A percentile compares a stretch with the other conserved stretches of the same genome.
Evolutionary conservation across 2,329 filamentous ascomycete genomes (phyloP).

Genomic region (Calonectria honghensis): DNA sequence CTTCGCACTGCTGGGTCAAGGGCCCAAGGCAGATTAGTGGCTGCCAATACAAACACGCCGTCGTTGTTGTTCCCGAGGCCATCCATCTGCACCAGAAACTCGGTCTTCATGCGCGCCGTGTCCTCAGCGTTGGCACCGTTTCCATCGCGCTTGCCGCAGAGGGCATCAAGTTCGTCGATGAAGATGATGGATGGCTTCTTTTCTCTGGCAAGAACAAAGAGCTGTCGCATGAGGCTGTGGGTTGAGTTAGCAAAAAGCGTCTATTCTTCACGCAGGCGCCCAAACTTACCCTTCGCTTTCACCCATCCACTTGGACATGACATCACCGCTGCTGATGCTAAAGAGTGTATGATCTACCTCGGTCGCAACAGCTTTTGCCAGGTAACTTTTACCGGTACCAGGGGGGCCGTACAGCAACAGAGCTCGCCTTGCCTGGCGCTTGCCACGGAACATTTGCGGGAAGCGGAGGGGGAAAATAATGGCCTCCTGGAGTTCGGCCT

Average conservation of each 20-base stretch:
- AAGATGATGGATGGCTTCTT: slow-evolving; percentile 44
- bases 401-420: slow-evolving; percentile 38
- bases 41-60: slow-evolving; percentile 38
- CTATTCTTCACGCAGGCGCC: not conserved
- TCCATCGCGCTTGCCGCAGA: slow-evolving; percentile 34
- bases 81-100: slow-evolving; percentile 43
- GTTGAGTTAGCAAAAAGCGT: not conserved
- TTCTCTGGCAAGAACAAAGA: slow-evolving; percentile 39
- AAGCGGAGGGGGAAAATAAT: slow-evolving; percentile 41
- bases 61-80: slow-evolving; percentile 30
- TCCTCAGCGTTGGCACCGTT: slow-evolving; percentile 19
- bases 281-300: slow-evolving; percentile 36
- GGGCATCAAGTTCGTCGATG: slow-evolving; percentile 42
- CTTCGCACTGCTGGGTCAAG: slow-evolving; percentile 36
- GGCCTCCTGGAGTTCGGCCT: slow-evolving; percentile 39
- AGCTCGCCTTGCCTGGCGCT: slow-evolving; percentile 30
- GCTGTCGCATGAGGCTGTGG: slow-evolving; percentile 33
- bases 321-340: slow-evolving; percentile 33
- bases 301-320: slow-evolving; percentile 38
- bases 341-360: slow-evolving; percentile 37
- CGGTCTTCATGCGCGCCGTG: slow-evolving; percentile 35
- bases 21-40: slow-evolving; percentile 40
- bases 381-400: slow-evolving; percentile 40
- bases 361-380: slow-evolving; percentile 40
- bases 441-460: slow-evolving; percentile 41